Conservation (phyloP, 1,284 basidiomycete species). For the Marasmius tenuissimus region DNA sequence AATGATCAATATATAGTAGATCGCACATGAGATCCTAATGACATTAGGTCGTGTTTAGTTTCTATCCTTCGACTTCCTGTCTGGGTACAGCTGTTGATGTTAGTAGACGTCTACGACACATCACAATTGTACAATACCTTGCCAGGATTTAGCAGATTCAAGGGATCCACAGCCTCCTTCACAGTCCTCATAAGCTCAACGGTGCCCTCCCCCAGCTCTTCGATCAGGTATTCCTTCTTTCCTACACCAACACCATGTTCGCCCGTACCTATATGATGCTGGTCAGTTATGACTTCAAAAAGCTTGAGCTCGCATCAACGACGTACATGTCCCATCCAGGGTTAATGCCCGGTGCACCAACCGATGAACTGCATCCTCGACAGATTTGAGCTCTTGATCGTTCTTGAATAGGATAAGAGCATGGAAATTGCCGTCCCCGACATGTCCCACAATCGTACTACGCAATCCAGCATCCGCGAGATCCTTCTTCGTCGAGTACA, state of each 20-base stretch:
- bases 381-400: slow-evolving; percentile 51
- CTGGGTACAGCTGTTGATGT: neutral
- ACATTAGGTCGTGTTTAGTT: too few species aligned
- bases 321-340: slow-evolving; percentile 73
- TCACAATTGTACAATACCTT: slow-evolving; percentile 47
- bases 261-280: slow-evolving; percentile 42
- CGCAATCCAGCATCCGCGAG: slow-evolving; percentile 58
- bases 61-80: neutral
- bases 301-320: neutral
- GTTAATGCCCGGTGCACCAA: slow-evolving; percentile 66
- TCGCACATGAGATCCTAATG: too few species aligned
- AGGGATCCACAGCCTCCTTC: slow-evolving; percentile 75
- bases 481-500: slow-evolving; percentile 78
- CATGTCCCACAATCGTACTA: slow-evolving; percentile 82
- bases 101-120: neutral
- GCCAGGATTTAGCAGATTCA: slow-evolving; percentile 79
- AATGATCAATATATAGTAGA: too few species aligned
- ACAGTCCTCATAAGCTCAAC: slow-evolving; percentile 80
- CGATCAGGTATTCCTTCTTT: slow-evolving; percentile 70
- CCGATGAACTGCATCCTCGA: slow-evolving; percentile 63
- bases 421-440: slow-evolving; percentile 84
- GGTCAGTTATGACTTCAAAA: neutral
- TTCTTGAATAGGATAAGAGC: slow-evolving; percentile 66
- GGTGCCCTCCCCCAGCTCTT: slow-evolving; percentile 77
- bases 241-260: slow-evolving; percentile 71